Evolutionary conservation across 2,329 filamentous ascomycete genomes (phyloP).

Genomic region (Tolypocladium amazonense): DNA sequence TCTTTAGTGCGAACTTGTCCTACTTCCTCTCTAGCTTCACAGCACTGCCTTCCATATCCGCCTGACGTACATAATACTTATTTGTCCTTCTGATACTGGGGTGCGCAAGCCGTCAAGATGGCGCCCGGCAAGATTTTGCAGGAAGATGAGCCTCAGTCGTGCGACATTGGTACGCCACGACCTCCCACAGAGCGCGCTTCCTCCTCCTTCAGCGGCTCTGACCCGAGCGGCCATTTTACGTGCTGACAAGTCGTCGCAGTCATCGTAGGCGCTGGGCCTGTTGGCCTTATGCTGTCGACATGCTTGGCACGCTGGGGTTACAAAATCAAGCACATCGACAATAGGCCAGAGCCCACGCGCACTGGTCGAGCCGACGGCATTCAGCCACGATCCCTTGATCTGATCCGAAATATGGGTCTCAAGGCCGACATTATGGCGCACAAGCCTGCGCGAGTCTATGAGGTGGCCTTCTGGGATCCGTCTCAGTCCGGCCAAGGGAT

Average conservation of each 20-base stretch:
- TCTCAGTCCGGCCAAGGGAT: conserved; percentile 45
- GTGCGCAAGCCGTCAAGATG: background rate
- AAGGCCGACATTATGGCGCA: conserved; percentile 83
- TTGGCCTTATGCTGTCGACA: conserved; percentile 78
- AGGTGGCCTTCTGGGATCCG: conserved; percentile 66
- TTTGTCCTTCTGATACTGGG: background rate
- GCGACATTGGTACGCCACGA: conserved; percentile 32
- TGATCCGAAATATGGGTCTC: conserved; percentile 80
- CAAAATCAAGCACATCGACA: conserved; percentile 91
- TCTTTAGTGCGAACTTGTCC: background rate
- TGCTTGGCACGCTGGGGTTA: conserved; percentile 89
- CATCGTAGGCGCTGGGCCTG: conserved; percentile 81
- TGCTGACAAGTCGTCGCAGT: conserved; percentile 39
- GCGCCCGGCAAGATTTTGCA: background rate
- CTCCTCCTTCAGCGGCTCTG: background rate
- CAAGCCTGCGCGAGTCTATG: conserved; percentile 76
- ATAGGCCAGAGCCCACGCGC: conserved; percentile 70
- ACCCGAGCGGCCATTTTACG: background rate
- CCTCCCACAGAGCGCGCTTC: background rate
- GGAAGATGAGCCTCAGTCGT: conserved; percentile 11
- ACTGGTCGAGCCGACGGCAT: conserved; percentile 88
- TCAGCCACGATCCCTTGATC: conserved; percentile 77
- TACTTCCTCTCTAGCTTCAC: background rate
- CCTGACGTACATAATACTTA: background rate
- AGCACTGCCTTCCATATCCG: background rate